phyloP scores from a whole-genome alignment of 306 rosid species.

The Bauhinia variegata region DNA sequence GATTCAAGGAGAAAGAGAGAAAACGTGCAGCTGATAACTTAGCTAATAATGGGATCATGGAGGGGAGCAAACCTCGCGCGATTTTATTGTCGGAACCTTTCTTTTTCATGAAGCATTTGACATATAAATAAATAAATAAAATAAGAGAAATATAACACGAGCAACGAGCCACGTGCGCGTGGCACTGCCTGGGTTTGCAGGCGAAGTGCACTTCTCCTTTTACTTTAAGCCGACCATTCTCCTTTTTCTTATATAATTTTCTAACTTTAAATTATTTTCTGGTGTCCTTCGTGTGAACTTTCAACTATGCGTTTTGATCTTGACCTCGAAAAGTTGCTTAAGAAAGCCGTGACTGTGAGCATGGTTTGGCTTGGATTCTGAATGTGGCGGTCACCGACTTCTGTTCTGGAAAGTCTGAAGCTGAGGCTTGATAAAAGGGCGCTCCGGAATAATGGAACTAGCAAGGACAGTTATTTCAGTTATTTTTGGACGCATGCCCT shows the following conservation, averaged over 20 bases:
- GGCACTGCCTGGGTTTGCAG: conserved; percentile 4
- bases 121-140: not conserved
- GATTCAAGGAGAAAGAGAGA: conserved; percentile 29
- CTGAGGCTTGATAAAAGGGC: not conserved
- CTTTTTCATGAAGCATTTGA: conserved; percentile 29
- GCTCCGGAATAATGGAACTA: not conserved
- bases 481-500: conserved; percentile 10
- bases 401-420: conserved; percentile 10
- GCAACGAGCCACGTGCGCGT: conserved; percentile 33
- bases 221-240: conserved; percentile 1
- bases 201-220: conserved; percentile 18
- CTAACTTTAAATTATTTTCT: not conserved
- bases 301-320: not conserved
- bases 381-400: conserved; percentile 32
- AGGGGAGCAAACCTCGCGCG: conserved; percentile 80
- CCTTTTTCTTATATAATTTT: too few species aligned
- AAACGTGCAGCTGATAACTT: conserved; percentile 46
- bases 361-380: not conserved
- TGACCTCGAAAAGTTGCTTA: not conserved
- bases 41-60: conserved; percentile 72
- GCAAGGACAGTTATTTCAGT: conserved; percentile 27
- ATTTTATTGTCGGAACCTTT: conserved; percentile 46
- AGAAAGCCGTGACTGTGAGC: conserved; percentile 8
- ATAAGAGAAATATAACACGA: not conserved
- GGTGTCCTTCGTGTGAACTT: too few species aligned